These are phyloP conservation scores for Ephemerocybe angulata DNA, from an alignment of 768 basidiomycete species.

Conservation along the genomic window DNA sequence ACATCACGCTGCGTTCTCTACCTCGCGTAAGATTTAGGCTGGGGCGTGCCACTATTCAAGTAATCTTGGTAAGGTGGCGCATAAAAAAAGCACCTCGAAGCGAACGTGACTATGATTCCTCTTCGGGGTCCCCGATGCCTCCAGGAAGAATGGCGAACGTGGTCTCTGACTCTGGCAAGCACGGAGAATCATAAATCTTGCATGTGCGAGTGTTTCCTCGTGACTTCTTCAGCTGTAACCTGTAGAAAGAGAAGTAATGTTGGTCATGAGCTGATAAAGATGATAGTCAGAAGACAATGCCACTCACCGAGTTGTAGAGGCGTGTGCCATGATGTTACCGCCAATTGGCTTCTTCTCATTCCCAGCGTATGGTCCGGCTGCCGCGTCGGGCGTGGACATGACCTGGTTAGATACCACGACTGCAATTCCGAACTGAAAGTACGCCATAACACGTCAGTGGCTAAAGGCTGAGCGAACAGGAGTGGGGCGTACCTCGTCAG, in stretches of 20 bases:
- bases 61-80: neutral
- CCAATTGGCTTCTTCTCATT: constrained; percentile 99
- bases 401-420: constrained; percentile 98
- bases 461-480: constrained; percentile 13
- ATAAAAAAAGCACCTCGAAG: neutral
- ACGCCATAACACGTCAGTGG: constrained; percentile 1
- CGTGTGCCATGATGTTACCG: constrained; percentile 98
- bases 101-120: constrained; percentile 52
- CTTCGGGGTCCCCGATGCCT: constrained; percentile 94
- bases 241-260: constrained; percentile 25
- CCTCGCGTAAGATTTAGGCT: no score
- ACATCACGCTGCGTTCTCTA: constrained; percentile 16
- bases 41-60: neutral
- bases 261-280: constrained; percentile 5
- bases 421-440: constrained; percentile 85
- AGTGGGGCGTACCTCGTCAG: constrained; percentile 74
- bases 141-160: constrained; percentile 89
- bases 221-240: constrained; percentile 88
- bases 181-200: constrained; percentile 98
- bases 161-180: constrained; percentile 93
- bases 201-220: constrained; percentile 90
- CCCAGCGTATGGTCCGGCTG: constrained; percentile 80
- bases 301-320: constrained; percentile 87
- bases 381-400: constrained; percentile 97
- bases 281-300: neutral